Conservation (phyloP, 2,329 filamentous ascomycete genomes). For the Pyricularia pennisetigena region DNA sequence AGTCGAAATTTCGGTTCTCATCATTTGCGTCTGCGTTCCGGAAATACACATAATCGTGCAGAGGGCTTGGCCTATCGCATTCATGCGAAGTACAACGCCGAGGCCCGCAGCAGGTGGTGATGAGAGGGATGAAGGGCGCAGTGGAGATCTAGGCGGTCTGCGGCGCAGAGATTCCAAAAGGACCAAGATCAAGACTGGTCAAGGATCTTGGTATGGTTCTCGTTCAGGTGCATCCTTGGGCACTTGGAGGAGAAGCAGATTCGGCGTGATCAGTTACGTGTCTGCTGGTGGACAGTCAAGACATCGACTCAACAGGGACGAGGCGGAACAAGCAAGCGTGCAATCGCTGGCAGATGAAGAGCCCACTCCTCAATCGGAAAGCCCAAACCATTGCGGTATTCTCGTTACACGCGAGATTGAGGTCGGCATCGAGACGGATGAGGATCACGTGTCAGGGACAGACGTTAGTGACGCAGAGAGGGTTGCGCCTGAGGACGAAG, state of each 20-base stretch:
- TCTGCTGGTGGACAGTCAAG: background rate
- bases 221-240: background rate
- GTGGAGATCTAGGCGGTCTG: background rate
- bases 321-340: too few relatives aligned
- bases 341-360: background rate
- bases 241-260: background rate
- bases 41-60: conserved; percentile 3
- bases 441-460: background rate
- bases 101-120: background rate
- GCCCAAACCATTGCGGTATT: background rate
- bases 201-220: background rate
- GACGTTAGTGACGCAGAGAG: background rate
- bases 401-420: conserved; percentile 4
- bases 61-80: background rate
- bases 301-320: background rate
- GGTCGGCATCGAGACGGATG: conserved; percentile 3
- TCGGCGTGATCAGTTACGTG: conserved; percentile 3
- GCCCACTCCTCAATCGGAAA: background rate
- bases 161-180: background rate
- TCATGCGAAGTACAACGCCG: background rate
- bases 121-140: background rate
- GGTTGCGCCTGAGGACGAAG: background rate
- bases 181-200: background rate
- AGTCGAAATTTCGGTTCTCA: conserved; percentile 7
- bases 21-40: conserved; percentile 8